Evolutionary conservation across 805 yeast species (phyloP).

Genomic region (Kregervanrija delftensis): DNA sequence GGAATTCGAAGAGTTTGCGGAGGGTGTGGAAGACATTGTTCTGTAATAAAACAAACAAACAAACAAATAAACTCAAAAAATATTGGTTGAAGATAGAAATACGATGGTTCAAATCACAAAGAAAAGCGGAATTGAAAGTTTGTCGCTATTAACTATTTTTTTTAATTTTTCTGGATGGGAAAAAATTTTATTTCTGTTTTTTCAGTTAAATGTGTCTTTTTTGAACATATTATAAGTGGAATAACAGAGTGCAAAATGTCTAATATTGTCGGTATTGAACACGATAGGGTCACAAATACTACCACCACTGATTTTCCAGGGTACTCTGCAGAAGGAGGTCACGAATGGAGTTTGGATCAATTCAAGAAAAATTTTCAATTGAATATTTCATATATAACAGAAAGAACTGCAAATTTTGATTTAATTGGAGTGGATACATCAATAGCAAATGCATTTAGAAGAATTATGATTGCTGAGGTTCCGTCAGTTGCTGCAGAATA

Average conservation of each 20-base stretch:
- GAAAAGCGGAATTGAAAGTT: too few relatives aligned
- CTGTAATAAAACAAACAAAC: too few relatives aligned
- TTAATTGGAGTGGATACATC: slow-evolving; percentile 83
- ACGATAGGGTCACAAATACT: slow-evolving; percentile 86
- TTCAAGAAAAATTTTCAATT: slow-evolving; percentile 66
- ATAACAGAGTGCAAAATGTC: slow-evolving; percentile 18
- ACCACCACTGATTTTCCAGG: slow-evolving; percentile 93
- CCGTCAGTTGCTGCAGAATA: slow-evolving; percentile 95
- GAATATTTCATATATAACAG: slow-evolving; percentile 55
- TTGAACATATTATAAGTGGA: too few relatives aligned
- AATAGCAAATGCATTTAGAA: slow-evolving; percentile 90
- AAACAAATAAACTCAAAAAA: too few relatives aligned
- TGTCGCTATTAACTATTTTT: too few relatives aligned
- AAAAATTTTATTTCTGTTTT: not conserved
- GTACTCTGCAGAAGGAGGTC: slow-evolving; percentile 51
- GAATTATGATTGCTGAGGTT: slow-evolving; percentile 95
- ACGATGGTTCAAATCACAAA: too few relatives aligned
- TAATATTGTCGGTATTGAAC: slow-evolving; percentile 78
- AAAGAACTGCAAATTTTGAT: slow-evolving; percentile 79
- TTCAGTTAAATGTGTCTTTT: not conserved
- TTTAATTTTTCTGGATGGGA: not conserved
- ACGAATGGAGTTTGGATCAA: slow-evolving; percentile 77
- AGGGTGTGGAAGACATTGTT: not conserved
- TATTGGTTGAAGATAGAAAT: too few relatives aligned
- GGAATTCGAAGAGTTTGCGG: not conserved